phyloP scores from a whole-genome alignment of 805 yeast species.

The Torulaspora microellipsoides region DNA sequence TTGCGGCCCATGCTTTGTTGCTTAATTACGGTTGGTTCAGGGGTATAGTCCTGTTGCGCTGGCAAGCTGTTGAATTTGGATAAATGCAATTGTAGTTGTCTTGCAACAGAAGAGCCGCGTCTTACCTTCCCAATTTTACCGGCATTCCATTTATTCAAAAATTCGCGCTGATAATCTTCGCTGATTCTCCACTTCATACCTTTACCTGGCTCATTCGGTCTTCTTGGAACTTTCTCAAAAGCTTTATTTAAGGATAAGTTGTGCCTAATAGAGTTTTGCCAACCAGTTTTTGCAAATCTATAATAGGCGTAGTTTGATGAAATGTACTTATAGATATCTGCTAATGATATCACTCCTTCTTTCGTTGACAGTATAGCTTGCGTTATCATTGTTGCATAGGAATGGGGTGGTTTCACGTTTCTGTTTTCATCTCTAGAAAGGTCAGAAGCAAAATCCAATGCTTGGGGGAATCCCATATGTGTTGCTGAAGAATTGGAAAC shows the following conservation, averaged over 20 bases:
- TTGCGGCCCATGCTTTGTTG: slow-evolving; percentile 13
- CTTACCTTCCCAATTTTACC: slow-evolving; percentile 72
- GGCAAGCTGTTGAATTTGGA: slow-evolving; percentile 43
- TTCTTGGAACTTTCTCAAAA: slow-evolving; percentile 93
- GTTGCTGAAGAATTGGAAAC: slow-evolving; percentile 3
- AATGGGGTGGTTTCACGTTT: slow-evolving; percentile 90
- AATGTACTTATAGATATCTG: slow-evolving; percentile 92
- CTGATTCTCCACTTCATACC: slow-evolving; percentile 99
- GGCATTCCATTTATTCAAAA: slow-evolving; percentile 69
- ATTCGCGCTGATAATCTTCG: slow-evolving; percentile 78
- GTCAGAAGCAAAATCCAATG: slow-evolving; percentile 41
- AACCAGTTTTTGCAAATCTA: slow-evolving; percentile 87
- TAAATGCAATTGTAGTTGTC: slow-evolving; percentile 73
- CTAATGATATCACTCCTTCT: slow-evolving; percentile 82
- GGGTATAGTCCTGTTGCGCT: slow-evolving; percentile 29
- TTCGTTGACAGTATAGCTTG: slow-evolving; percentile 88
- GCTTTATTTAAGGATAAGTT: slow-evolving; percentile 93
- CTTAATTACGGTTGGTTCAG: slow-evolving; percentile 13
- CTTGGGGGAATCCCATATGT: slow-evolving; percentile 24
- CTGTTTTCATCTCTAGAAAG: slow-evolving; percentile 85
- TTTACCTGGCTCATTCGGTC: slow-evolving; percentile 95
- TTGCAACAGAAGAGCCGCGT: slow-evolving; percentile 75
- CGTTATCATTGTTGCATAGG: slow-evolving; percentile 97
- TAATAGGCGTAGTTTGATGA: slow-evolving; percentile 84
- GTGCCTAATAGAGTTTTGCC: slow-evolving; percentile 98